phyloP scores from a whole-genome alignment of 2,329 filamentous ascomycete species.

The Colletotrichum sansevieriae region DNA sequence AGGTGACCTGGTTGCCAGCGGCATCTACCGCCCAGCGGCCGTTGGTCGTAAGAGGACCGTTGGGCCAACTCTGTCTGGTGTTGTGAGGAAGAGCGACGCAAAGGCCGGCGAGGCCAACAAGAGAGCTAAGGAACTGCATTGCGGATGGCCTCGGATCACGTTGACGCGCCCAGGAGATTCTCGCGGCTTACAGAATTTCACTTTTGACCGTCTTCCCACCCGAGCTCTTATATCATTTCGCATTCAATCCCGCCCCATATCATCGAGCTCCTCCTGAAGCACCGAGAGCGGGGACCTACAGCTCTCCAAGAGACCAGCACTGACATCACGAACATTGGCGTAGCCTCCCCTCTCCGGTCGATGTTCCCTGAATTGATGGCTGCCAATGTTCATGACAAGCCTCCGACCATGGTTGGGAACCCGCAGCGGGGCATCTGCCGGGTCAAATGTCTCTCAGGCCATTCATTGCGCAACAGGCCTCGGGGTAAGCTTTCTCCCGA shows the following conservation, averaged over 20 bases:
- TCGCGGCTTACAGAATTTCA: background rate
- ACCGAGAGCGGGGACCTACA: constrained; percentile 33
- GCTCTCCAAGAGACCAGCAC: constrained; percentile 4
- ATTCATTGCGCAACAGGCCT: constrained; percentile 11
- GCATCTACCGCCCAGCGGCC: constrained; percentile 59
- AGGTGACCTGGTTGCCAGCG: constrained; percentile 58
- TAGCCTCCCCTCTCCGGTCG: background rate
- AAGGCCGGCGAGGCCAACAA: constrained; percentile 42
- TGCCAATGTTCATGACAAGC: constrained; percentile 26
- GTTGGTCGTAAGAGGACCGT: constrained; percentile 57
- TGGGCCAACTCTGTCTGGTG: constrained; percentile 51
- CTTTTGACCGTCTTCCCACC: background rate
- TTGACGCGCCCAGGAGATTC: constrained; percentile 1
- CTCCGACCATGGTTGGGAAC: constrained; percentile 10
- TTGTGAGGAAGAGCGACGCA: constrained; percentile 31
- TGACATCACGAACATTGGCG: constrained; percentile 40
- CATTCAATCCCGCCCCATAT: background rate
- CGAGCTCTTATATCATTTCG: constrained; percentile 22
- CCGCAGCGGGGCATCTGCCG: constrained; percentile 37
- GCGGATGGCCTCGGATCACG: background rate
- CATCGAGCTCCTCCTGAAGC: background rate
- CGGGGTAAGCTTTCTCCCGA: constrained; percentile 32
- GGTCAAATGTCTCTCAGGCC: constrained; percentile 8
- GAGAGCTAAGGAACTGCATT: constrained; percentile 42
- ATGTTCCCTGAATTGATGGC: constrained; percentile 1